A percentile compares a stretch with the other conserved stretches of the same genome.
phyloP scores from a whole-genome alignment of 257 asterid genomes.

The Eucommia ulmoides region DNA sequence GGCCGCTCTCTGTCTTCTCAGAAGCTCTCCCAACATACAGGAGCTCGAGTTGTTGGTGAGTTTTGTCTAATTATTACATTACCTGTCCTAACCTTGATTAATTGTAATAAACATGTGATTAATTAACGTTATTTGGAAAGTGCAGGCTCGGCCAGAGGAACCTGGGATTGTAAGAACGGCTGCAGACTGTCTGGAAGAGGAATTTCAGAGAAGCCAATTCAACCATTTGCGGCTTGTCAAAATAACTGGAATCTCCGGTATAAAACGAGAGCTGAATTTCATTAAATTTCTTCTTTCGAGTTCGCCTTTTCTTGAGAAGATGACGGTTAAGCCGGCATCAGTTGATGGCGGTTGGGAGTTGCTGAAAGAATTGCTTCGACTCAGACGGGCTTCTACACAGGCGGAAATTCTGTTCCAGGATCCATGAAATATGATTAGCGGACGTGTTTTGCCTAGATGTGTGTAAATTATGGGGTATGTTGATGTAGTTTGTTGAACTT shows the following conservation, averaged over 20 bases:
- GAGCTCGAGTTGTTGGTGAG: constrained; percentile 91
- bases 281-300: constrained; percentile 60
- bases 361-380: constrained; percentile 68
- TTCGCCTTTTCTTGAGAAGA: constrained; percentile 65
- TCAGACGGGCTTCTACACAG: constrained; percentile 61
- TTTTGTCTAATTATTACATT: background rate
- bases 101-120: no score
- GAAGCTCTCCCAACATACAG: constrained; percentile 86
- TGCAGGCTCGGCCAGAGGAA: constrained; percentile 78
- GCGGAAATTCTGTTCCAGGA: constrained; percentile 68
- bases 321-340: constrained; percentile 68
- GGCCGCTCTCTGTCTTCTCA: constrained; percentile 77
- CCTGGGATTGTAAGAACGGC: constrained; percentile 16
- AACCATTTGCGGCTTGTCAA: constrained; percentile 51
- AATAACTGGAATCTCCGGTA: constrained; percentile 57
- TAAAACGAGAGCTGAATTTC: constrained; percentile 55
- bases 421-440: no score
- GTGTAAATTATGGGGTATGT: no score
- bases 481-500: no score
- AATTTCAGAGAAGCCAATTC: constrained; percentile 25
- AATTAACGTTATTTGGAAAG: no score
- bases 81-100: no score
- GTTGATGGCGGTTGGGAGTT: constrained; percentile 61
- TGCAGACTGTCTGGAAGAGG: constrained; percentile 20
- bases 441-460: no score